Base-by-base conservation (phyloP, 192 early-diverging fungal species). In the Umbelopsis sp. region DNA sequence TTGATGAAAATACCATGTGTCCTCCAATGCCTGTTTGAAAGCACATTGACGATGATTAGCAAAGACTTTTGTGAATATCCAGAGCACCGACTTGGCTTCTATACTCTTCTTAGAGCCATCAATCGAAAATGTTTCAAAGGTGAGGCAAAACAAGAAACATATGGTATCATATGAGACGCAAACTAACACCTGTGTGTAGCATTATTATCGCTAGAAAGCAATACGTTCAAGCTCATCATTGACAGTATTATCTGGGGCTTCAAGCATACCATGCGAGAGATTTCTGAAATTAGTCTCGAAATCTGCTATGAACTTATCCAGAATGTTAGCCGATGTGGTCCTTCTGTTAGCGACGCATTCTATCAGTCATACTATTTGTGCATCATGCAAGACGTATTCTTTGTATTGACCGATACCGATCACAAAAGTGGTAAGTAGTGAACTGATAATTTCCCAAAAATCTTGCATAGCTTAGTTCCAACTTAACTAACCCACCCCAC, bases 11-110 rank as follows among this genome's bases (percentile, higher is more conserved):
- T 99, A 50, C 90, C 90, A 16, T 75, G 84, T 41, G 93, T 99
- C 73, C 85, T 99, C 52, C 92, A 96, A 68, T 92, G 93, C 3
- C 93, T 98, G 59, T 99, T 99, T 73, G 96, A 96, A 79, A 92
- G 92, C 76, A 99, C 98, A 0, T 80, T 99, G 77, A 91, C 93
- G 81, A 99, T 99, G 98, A 99, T 99, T 81, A 98, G 93, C 87
- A 97, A 97, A 79, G 94, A 98, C 83, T 97, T 98, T 85, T 87
- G 94, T 29, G 96, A 97, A 74, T 97, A 91, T 80, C 98, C 98
- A 20, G 97, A 99, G 80, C 96, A 98, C 81, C 93, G 98, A 65
- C 86, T 92, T 72, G 94, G 92, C 14, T 97, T 99, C 79, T 99
- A 95, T 79, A 92, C 91, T 75, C 83, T 99, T 71, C 80, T 99